A percentile compares a stretch with the other conserved stretches of the same genome.
These are phyloP conservation scores for Limonomyces culmigenus DNA, from an alignment of 1,284 basidiomycete species.

Conservation along the genomic window DNA sequence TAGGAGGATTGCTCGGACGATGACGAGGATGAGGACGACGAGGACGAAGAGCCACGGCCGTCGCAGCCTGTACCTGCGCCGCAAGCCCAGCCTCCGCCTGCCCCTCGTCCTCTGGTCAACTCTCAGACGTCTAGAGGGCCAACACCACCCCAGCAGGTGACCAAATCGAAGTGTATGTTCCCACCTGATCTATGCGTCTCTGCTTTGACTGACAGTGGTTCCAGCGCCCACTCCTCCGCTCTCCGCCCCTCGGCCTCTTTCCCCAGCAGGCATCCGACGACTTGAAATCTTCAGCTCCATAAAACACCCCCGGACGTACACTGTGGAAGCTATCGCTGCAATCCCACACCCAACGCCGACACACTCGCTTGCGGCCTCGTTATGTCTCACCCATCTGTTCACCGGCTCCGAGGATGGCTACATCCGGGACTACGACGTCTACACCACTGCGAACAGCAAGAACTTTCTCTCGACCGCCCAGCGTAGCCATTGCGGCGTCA, in stretches of 20 bases:
- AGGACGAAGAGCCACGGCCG: conserved; percentile 20
- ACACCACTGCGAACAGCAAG: conserved; percentile 76
- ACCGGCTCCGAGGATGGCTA: conserved; percentile 92
- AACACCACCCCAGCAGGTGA: conserved; percentile 6
- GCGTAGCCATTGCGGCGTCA: conserved; percentile 74
- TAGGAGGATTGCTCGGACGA: conserved; percentile 32
- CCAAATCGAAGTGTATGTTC: background rate
- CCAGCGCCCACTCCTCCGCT: background rate
- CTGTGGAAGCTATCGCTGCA: conserved; percentile 87
- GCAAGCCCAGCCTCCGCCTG: conserved; percentile 1
- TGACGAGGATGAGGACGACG: conserved; percentile 37
- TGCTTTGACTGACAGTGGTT: background rate
- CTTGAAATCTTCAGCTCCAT: conserved; percentile 14
- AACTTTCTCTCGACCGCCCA: conserved; percentile 82
- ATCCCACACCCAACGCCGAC: conserved; percentile 81
- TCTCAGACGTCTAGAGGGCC: conserved; percentile 6
- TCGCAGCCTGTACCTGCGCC: too few species aligned
- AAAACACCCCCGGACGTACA: conserved; percentile 37
- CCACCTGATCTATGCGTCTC: background rate
- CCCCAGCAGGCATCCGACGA: conserved; percentile 39
- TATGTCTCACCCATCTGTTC: conserved; percentile 80
- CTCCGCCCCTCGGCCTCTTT: conserved; percentile 31
- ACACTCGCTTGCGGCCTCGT: conserved; percentile 69
- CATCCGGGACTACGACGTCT: conserved; percentile 87
- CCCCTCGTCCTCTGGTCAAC: conserved; percentile 1